phyloP scores from a whole-genome alignment of 176 grass and related monocot species.

The Alloteropsis semialata region DNA sequence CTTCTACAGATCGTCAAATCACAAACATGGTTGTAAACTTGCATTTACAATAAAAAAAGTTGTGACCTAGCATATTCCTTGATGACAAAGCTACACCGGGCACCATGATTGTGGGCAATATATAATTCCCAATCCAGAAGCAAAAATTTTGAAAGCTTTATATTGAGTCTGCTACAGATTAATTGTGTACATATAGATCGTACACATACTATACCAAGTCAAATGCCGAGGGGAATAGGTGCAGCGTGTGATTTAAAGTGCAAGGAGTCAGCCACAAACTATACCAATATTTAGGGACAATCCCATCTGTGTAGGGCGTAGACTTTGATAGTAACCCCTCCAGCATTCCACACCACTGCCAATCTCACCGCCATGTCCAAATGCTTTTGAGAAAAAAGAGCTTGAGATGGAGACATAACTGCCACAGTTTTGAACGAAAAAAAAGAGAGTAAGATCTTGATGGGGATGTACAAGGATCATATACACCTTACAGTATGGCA shows the following conservation, averaged over 20 bases:
- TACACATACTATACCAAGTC: background rate
- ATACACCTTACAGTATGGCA: background rate
- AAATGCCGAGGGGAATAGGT: background rate
- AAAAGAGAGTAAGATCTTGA: background rate
- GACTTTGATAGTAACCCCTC: constrained; percentile 82
- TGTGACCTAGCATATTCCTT: background rate
- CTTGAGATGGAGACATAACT: constrained; percentile 61
- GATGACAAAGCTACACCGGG: background rate
- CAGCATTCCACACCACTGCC: constrained; percentile 65
- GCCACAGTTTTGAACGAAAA: background rate
- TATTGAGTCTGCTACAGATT: background rate
- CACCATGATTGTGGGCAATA: background rate
- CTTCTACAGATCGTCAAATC: background rate
- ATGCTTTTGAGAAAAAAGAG: constrained; percentile 70
- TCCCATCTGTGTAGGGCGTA: constrained; percentile 85
- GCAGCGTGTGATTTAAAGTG: background rate
- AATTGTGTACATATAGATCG: background rate
- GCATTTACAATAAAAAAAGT: too few species aligned
- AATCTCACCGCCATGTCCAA: constrained; percentile 31
- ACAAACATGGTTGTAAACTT: background rate
- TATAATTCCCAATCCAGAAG: background rate
- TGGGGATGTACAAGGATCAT: background rate
- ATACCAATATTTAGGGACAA: constrained; percentile 72
- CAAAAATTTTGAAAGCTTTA: background rate
- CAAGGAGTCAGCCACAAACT: background rate